Evolutionary conservation across 1,284 basidiomycete genomes (phyloP).

Genomic region (Trichosporon coremiiforme): DNA sequence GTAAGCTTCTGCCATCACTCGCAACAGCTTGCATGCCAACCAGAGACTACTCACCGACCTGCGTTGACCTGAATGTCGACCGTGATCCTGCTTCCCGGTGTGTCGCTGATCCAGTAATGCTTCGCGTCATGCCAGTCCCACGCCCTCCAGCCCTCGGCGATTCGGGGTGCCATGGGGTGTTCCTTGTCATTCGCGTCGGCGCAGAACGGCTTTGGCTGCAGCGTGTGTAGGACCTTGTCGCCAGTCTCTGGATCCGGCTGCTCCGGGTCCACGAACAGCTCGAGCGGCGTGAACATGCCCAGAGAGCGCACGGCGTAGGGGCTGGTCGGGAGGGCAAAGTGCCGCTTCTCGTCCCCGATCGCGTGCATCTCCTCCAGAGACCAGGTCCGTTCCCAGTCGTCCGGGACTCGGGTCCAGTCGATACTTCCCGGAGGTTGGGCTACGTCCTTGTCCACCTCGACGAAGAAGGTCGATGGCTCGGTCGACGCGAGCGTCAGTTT

Average conservation of each 20-base stretch:
- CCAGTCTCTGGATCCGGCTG: conserved; percentile 40
- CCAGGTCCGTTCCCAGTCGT: conserved; percentile 50
- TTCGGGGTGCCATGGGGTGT: conserved; percentile 50
- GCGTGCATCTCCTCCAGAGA: conserved; percentile 36
- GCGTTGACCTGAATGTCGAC: conserved; percentile 52
- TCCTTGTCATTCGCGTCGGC: conserved; percentile 53
- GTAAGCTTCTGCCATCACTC: background rate
- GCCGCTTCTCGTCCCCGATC: conserved; percentile 40
- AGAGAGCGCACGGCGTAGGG: conserved; percentile 49
- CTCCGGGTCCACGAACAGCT: conserved; percentile 48
- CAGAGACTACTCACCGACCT: conserved; percentile 43
- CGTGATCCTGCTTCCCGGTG: conserved; percentile 50
- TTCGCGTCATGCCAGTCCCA: conserved; percentile 56
- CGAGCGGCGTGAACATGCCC: conserved; percentile 40
- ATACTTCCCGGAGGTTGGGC: background rate
- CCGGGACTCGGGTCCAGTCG: conserved; percentile 34
- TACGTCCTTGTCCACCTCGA: conserved; percentile 35
- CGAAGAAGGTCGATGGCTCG: conserved; percentile 37
- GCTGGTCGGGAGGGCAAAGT: conserved; percentile 44
- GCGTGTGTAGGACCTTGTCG: conserved; percentile 40
- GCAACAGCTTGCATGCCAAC: too few species aligned
- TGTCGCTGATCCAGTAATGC: conserved; percentile 52
- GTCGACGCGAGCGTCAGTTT: conserved; percentile 44
- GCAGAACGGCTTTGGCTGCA: conserved; percentile 53
- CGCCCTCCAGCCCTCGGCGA: conserved; percentile 47